These are phyloP conservation scores for Alternaria conjuncta DNA, from an alignment of 2,329 filamentous ascomycete species.

Conservation along the genomic window DNA sequence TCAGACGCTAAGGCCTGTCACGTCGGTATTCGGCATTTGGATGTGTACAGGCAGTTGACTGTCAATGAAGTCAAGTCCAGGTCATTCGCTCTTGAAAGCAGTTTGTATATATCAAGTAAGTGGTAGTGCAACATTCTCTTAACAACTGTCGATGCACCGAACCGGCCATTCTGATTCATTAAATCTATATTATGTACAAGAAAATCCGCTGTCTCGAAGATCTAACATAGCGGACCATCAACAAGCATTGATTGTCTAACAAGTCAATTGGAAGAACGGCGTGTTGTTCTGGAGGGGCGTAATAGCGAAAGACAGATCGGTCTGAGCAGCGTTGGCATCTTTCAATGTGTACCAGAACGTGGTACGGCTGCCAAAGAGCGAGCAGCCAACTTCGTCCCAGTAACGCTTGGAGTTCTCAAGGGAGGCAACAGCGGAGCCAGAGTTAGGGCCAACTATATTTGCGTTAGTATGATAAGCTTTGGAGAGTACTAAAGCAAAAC, in stretches of 20 bases:
- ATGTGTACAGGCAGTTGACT: no score
- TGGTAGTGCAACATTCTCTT: neutral
- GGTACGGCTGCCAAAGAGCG: conserved; percentile 32
- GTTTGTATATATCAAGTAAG: neutral
- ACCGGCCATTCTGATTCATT: neutral
- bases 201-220: neutral
- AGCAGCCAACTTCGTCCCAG: conserved; percentile 39
- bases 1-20: no score
- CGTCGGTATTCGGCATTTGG: no score
- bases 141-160: neutral
- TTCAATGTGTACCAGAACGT: conserved; percentile 43
- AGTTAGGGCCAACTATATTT: conserved; percentile 24
- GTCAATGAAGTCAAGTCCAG: no score
- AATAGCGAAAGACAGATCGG: conserved; percentile 57
- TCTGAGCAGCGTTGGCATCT: conserved; percentile 54
- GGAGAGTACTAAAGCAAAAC: neutral
- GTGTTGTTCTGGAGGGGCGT: conserved; percentile 60
- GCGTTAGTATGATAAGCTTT: neutral
- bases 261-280: conserved; percentile 61
- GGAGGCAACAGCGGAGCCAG: conserved; percentile 31
- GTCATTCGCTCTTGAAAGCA: neutral
- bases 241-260: conserved; percentile 29
- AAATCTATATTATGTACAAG: neutral
- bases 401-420: conserved; percentile 34
- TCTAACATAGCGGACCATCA: neutral